Evolutionary conservation across 345 rosid genomes (phyloP).

Genomic region (Cardamine chenopodiifolia): DNA sequence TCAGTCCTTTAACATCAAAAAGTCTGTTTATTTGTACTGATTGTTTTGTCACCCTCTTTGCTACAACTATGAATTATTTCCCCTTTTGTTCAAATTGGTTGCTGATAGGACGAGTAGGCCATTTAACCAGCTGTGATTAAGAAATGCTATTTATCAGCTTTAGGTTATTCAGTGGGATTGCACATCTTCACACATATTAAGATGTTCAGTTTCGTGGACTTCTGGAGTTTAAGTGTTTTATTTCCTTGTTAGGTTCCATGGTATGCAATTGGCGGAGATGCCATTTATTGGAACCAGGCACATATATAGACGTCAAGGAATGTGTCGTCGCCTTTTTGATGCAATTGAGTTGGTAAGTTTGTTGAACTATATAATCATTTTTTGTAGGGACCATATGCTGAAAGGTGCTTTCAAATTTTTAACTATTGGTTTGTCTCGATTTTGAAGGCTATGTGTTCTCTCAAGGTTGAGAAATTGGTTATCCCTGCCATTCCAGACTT

Average conservation of each 20-base stretch:
- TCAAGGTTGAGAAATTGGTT: constrained; percentile 46
- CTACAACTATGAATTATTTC: constrained; percentile 2
- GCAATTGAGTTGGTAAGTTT: constrained; percentile 43
- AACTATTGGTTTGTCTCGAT: constrained; percentile 20
- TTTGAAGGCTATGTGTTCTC: constrained; percentile 37
- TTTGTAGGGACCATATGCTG: background rate
- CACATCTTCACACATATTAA: constrained; percentile 1
- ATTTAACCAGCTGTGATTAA: constrained; percentile 6
- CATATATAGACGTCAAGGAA: constrained; percentile 46
- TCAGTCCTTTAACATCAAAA: background rate
- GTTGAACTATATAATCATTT: background rate
- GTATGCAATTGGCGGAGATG: constrained; percentile 46
- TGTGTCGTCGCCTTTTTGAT: constrained; percentile 44
- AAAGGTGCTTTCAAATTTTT: constrained; percentile 4
- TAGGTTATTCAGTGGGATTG: constrained; percentile 2
- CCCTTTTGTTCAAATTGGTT: background rate
- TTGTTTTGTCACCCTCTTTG: background rate
- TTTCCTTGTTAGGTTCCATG: constrained; percentile 44
- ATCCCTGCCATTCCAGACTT: constrained; percentile 47
- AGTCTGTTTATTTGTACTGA: background rate
- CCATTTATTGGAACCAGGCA: constrained; percentile 50
- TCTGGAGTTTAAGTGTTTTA: constrained; percentile 1
- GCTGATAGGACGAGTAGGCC: background rate
- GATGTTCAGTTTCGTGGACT: constrained; percentile 5
- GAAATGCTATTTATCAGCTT: background rate